Conservation (phyloP, 345 rosid genomes). For the Xanthoceras sorbifolium region DNA sequence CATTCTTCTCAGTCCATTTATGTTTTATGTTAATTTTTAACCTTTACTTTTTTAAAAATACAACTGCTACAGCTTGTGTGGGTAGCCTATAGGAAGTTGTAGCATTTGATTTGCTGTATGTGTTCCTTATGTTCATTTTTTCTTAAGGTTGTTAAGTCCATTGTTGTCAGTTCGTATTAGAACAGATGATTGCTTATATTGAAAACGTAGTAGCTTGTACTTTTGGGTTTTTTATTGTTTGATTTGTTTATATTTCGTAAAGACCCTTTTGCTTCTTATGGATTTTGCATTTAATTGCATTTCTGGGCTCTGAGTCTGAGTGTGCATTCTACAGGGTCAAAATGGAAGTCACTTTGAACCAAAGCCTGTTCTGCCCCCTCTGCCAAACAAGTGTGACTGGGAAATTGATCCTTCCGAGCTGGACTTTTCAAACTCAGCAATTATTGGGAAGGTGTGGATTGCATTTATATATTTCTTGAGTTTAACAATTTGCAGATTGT, state of each 20-base stretch:
- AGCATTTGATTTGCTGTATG: neutral
- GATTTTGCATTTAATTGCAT: constrained; percentile 16
- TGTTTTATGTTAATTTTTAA: constrained; percentile 1
- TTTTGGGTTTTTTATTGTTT: neutral
- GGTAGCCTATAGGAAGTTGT: no score
- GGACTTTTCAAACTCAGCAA: constrained; percentile 74
- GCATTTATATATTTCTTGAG: constrained; percentile 5
- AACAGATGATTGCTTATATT: neutral
- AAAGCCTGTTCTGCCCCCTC: constrained; percentile 92
- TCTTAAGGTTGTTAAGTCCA: neutral
- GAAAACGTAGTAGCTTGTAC: neutral
- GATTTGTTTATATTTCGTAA: neutral
- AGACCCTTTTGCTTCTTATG: constrained; percentile 1
- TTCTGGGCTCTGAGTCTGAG: constrained; percentile 16
- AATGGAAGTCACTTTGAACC: constrained; percentile 98
- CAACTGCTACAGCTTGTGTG: no score
- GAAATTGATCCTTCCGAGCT: constrained; percentile 96
- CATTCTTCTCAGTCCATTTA: neutral
- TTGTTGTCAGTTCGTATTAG: neutral
- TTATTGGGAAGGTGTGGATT: constrained; percentile 81
- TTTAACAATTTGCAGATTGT: constrained; percentile 7
- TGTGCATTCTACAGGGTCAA: constrained; percentile 73
- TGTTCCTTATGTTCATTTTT: neutral
- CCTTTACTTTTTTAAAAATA: neutral
- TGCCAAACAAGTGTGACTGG: constrained; percentile 98